Percentiles rank a stretch among this genome's conserved stretches.
Evolutionary conservation across 352 stramenopile genomes (phyloP).

Genomic region (Thraustotheca clavata): DNA sequence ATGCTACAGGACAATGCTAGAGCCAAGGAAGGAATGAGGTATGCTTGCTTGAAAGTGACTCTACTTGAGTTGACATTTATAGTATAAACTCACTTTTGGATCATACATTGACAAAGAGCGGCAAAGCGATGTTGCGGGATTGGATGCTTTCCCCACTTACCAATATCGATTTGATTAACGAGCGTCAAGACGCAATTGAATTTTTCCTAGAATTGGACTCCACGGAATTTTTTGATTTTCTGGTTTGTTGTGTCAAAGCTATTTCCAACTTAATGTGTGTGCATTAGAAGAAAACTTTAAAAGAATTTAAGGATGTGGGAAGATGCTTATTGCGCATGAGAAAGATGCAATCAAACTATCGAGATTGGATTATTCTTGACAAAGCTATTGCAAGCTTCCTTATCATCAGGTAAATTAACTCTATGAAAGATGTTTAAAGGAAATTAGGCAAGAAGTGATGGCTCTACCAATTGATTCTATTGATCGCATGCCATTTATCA

Average conservation of each 20-base stretch:
- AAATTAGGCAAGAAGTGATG: slow-evolving; percentile 11
- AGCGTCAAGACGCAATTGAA: slow-evolving; percentile 44
- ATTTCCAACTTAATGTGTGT: too few relatives aligned
- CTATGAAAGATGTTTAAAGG: neutral
- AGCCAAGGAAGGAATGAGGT: slow-evolving; percentile 84
- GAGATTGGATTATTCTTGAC: slow-evolving; percentile 57
- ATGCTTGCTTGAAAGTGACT: too few relatives aligned
- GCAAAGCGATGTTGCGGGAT: slow-evolving; percentile 42
- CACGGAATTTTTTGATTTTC: slow-evolving; percentile 43
- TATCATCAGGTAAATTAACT: slow-evolving; percentile 38
- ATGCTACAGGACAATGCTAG: too few relatives aligned
- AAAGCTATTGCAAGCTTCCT: slow-evolving; percentile 54
- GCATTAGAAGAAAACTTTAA: too few relatives aligned
- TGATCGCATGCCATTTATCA: neutral
- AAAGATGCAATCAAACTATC: slow-evolving; percentile 23
- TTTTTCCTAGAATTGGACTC: slow-evolving; percentile 47
- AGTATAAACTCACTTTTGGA: slow-evolving; percentile 78
- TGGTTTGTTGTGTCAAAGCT: too few relatives aligned
- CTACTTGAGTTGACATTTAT: neutral
- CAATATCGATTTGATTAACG: slow-evolving; percentile 33
- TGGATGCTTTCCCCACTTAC: slow-evolving; percentile 78
- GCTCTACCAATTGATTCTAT: neutral
- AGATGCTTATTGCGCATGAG: slow-evolving; percentile 23
- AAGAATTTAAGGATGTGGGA: slow-evolving; percentile 49
- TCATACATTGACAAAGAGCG: slow-evolving; percentile 62